Base-by-base conservation (phyloP, 2,329 filamentous ascomycete species). In the Blastomyces silverae region DNA sequence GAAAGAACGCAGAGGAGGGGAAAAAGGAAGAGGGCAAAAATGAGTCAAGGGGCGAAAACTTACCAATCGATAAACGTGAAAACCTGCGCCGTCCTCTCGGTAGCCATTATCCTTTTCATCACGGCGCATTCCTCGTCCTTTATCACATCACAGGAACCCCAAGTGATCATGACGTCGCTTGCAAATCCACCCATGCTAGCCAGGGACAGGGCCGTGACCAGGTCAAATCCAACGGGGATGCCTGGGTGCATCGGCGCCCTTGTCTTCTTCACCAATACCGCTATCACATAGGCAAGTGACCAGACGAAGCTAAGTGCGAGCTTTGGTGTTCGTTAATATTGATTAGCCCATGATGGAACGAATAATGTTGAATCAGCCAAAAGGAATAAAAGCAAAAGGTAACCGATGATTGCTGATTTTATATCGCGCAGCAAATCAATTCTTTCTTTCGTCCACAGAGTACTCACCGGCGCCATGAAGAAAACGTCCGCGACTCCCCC, bases 221-320 rank as follows among this genome's bases (percentile, higher is more conserved):
- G 39, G 44, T 59, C 56, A 44, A 59, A 42, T 44, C 56, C 56
- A 25, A 59, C n/a, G 22, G 31, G n/a, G 56, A 28, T 25, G 31
- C 56, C 37, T 13, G 56, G 56, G 37, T 59, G 56, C 56, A 59
- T 44, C 11, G 37, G n/a, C 20, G 28, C 56, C 4, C 22, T 39
- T 15, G n/a, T 15, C 8, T 13, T 42, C 37, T 44, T 59, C 20
- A 22, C 56, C n/a, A 20, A 22, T 2, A 25, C n/a, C 2, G 37
- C n/a, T 22, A 59, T 59, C 20, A 59, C 13, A 39, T 42, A 59
- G 56, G 56, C 34, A 25, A 59, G 56, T 7, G 34, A 28, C 37
- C 56, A 59, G 10, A 59, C 6, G 11, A 59, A 59, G 37, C 15
- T 37, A n/a, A 37, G 20, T 39, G 28, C 55, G 20, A 57, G 55